These are phyloP conservation scores for Prunus kanzakura DNA, from an alignment of 306 rosid genomes.

Conservation along the genomic window DNA sequence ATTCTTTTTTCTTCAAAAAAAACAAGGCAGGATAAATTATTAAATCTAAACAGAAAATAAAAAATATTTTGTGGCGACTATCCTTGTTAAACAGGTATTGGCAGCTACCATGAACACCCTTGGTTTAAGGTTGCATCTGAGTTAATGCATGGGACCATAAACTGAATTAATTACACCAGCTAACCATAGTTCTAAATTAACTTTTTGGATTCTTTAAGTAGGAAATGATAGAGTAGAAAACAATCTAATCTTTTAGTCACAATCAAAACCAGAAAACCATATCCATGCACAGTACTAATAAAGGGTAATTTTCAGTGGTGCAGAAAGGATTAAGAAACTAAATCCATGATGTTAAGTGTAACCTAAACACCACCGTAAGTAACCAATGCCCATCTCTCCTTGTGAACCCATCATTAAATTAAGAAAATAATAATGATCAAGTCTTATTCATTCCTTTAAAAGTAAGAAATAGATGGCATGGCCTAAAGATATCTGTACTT, in stretches of 20 bases:
- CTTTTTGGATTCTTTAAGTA: neutral
- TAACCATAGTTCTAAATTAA: neutral
- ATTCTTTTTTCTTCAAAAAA: neutral
- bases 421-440: neutral
- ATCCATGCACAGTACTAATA: neutral
- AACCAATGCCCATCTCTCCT: neutral
- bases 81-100: neutral
- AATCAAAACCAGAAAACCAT: neutral
- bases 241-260: neutral
- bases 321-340: neutral
- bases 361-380: neutral
- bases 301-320: neutral
- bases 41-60: neutral
- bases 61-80: neutral
- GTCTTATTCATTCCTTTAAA: neutral
- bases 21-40: neutral
- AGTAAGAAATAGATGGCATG: slow-evolving; percentile 1
- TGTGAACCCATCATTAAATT: neutral
- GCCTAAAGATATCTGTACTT: neutral
- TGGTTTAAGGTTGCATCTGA: neutral
- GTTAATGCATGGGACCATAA: neutral
- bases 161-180: neutral
- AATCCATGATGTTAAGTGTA: neutral
- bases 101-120: neutral
- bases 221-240: neutral